Evolutionary conservation across 2,329 filamentous ascomycete species (phyloP), one percentile per base, ranked within the genome.

Genomic region (Verticillium albo-atrum): DNA sequence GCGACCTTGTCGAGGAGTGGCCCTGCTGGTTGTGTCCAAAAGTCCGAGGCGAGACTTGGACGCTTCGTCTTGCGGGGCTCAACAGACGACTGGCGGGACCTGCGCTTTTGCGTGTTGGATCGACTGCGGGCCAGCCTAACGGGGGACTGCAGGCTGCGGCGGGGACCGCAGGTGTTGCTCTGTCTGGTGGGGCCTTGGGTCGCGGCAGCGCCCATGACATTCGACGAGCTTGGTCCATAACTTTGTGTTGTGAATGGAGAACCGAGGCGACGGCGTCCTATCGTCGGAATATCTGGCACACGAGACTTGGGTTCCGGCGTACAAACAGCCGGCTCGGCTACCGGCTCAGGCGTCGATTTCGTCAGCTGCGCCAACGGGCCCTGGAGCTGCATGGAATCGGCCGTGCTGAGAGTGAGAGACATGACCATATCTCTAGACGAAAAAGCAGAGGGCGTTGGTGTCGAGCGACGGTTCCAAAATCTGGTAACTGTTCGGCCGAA

Each of bases 371-470:
- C 85, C 58, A 89, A 67, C 10, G 85, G 84, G 3, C 84, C 86
- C 57, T 83, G 75, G 0, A 81, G 82, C 64, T 88, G 82, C 87
- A 89, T 89, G 2, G 81, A 81, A 50, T 87, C 84, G 2, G 86
- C 80, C 1, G 86, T 89, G 72, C 84, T 87, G 30, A 88, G 74
- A 1, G 80, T 78, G 57, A 89, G 76, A 12, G 87, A 89, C 67
- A 88, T 74, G 50, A 81, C 79, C 79, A 89, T 87, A 62, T 88
- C 86, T 47, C 82, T 79, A 12, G 81, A 82, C 2, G 79, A 84
- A 68, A 89, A 89, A 12, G 82, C 72, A 2, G 79, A 79, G 4
- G 75, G 61, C 2, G 77, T 76, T 3, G 82, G 78, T 14, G 78
- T 80, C 30, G 76, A 75, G 56, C 79, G 77, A 47, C 80, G 77